Percentiles rank a stretch among this genome's conserved stretches.
Evolutionary conservation across 176 grass and related monocot species (phyloP).

Genomic region (Phyllostachys edulis): DNA sequence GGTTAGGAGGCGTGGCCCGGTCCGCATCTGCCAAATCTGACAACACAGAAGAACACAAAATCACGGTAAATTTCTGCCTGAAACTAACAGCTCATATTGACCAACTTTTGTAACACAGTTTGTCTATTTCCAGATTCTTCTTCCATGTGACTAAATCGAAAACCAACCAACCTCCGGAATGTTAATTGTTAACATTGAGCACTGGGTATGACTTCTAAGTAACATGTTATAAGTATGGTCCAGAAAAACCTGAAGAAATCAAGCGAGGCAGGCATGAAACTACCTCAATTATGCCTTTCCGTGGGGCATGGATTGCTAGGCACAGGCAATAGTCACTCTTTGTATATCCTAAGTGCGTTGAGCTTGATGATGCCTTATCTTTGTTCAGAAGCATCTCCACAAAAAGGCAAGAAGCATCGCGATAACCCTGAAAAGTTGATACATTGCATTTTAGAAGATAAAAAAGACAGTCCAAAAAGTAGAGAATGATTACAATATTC

Average conservation of each 20-base stretch:
- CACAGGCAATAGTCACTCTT: slow-evolving; percentile 94
- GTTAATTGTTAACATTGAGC: neutral
- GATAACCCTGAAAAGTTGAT: slow-evolving; percentile 70
- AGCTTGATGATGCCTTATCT: slow-evolving; percentile 62
- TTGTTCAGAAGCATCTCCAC: slow-evolving; percentile 79
- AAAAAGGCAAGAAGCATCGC: slow-evolving; percentile 92
- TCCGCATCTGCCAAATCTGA: slow-evolving; percentile 98
- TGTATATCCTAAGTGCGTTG: slow-evolving; percentile 48
- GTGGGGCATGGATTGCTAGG: slow-evolving; percentile 91
- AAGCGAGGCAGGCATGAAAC: neutral
- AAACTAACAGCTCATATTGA: neutral
- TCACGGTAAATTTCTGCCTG: neutral
- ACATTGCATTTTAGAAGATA: neutral
- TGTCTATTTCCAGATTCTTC: neutral
- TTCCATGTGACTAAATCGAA: neutral
- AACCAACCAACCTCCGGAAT: neutral
- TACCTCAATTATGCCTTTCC: slow-evolving; percentile 98
- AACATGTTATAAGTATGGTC: neutral
- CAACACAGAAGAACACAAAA: neutral
- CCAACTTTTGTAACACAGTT: neutral
- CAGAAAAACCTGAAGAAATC: neutral
- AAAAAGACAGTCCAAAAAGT: neutral
- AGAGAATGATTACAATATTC: neutral
- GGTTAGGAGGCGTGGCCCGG: slow-evolving; percentile 68
- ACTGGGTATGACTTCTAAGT: neutral